Percentiles rank a stretch among this genome's conserved stretches.
phyloP scores from a whole-genome alignment of 257 asterid genomes.

The Cordia subcordata region DNA sequence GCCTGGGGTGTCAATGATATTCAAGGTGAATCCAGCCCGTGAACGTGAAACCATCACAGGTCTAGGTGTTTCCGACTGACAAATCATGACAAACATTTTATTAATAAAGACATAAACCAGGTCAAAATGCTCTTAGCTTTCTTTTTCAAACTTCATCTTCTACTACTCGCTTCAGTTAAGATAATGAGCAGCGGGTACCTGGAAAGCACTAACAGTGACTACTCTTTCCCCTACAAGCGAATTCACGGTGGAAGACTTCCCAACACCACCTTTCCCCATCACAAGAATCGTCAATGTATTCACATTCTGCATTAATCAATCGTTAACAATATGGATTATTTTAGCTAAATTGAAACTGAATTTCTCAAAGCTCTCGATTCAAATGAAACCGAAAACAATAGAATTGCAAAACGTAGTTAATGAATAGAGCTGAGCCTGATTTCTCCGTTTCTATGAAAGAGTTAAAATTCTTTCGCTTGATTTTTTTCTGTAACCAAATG shows the following conservation, averaged over 20 bases:
- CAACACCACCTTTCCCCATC: slow-evolving; percentile 99
- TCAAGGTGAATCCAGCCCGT: slow-evolving; percentile 82
- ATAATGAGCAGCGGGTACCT: slow-evolving; percentile 36
- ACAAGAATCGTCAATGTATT: slow-evolving; percentile 76
- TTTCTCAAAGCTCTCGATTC: too few relatives aligned
- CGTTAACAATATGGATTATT: not conserved
- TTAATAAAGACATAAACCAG: not conserved
- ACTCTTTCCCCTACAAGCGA: slow-evolving; percentile 89
- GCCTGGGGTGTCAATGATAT: slow-evolving; percentile 92
- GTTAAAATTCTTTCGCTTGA: too few relatives aligned
- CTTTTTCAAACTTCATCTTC: slow-evolving; percentile 7
- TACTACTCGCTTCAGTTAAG: too few relatives aligned
- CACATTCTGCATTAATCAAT: slow-evolving; percentile 48
- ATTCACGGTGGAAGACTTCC: slow-evolving; percentile 91
- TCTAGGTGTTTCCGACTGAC: slow-evolving; percentile 87
- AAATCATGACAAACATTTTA: slow-evolving; percentile 2
- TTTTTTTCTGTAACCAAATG: too few relatives aligned
- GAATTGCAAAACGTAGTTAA: too few relatives aligned
- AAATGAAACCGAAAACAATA: too few relatives aligned
- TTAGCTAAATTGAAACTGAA: not conserved
- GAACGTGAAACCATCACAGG: slow-evolving; percentile 94
- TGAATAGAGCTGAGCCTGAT: not conserved
- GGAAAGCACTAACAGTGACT: slow-evolving; percentile 91
- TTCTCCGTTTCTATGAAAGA: too few relatives aligned
- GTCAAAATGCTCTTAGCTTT: not conserved